Conservation (phyloP, 371 early-diverging fungal genomes). For the Zopfochytrium polystomum region DNA sequence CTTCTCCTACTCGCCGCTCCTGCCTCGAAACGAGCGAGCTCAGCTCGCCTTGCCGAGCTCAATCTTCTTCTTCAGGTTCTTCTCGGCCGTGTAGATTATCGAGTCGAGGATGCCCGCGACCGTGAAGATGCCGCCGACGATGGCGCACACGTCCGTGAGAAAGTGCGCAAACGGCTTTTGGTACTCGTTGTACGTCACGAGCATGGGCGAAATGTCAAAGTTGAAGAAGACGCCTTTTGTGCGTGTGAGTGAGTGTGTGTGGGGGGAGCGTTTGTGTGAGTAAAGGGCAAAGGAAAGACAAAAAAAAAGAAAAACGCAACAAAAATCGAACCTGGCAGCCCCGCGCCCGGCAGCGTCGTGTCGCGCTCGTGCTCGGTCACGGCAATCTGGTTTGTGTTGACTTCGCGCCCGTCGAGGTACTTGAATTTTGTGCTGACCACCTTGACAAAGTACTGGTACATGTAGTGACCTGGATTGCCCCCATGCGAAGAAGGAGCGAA, state of each 20-base stretch:
- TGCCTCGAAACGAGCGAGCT: no score
- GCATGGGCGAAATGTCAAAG: constrained; percentile 96
- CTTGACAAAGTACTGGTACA: constrained; percentile 90
- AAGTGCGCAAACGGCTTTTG: constrained; percentile 81
- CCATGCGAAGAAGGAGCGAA: no score
- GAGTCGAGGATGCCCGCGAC: constrained; percentile 91
- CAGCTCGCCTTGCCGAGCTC: constrained; percentile 74
- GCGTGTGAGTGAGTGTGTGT: neutral
- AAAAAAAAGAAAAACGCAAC: neutral
- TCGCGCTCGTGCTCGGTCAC: constrained; percentile 79
- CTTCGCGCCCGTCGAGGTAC: constrained; percentile 60
- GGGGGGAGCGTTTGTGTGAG: constrained; percentile 57
- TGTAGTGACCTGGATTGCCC: constrained; percentile 32
- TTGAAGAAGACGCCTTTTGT: constrained; percentile 93
- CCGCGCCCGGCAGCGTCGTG: constrained; percentile 24
- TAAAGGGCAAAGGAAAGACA: constrained; percentile 68
- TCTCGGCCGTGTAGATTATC: constrained; percentile 83
- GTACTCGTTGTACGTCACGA: constrained; percentile 80
- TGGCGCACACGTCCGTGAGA: constrained; percentile 86
- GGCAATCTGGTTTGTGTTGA: constrained; percentile 89
- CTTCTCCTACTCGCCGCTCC: no score
- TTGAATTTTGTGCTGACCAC: constrained; percentile 85
- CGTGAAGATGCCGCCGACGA: constrained; percentile 93
- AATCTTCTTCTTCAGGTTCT: constrained; percentile 71
- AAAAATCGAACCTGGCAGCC: constrained; percentile 30